phyloP scores from a whole-genome alignment of 352 stramenopile species.

The Phytophthora nicotianae region DNA sequence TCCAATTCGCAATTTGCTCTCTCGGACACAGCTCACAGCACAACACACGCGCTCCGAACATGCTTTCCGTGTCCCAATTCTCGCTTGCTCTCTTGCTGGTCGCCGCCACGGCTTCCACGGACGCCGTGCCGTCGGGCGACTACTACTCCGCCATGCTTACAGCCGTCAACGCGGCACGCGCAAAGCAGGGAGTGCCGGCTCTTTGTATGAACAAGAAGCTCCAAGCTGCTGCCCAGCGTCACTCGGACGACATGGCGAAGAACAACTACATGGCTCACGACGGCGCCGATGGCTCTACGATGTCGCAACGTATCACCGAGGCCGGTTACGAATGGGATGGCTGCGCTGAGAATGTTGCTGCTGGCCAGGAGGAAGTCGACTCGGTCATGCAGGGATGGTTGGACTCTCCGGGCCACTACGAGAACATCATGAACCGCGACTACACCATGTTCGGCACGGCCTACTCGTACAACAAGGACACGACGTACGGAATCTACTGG shows the following conservation, averaged over 20 bases:
- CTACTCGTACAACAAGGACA: conserved; percentile 35
- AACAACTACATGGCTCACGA: conserved; percentile 57
- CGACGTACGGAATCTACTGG: conserved; percentile 50
- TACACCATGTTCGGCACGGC: conserved; percentile 43
- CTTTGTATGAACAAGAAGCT: conserved; percentile 47
- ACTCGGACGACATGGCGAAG: conserved; percentile 47
- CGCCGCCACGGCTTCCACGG: conserved; percentile 15
- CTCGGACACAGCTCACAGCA: conserved; percentile 5
- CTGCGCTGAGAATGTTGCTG: conserved; percentile 40
- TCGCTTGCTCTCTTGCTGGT: conserved; percentile 27
- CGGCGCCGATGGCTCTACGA: conserved; percentile 42
- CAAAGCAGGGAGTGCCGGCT: conserved; percentile 31
- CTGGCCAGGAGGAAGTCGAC: conserved; percentile 31
- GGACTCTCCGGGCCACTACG: conserved; percentile 28
- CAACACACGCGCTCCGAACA: background rate
- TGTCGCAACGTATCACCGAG: conserved; percentile 41
- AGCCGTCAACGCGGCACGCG: conserved; percentile 47
- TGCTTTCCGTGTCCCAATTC: conserved; percentile 23
- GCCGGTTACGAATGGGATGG: conserved; percentile 48
- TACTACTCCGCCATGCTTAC: conserved; percentile 35
- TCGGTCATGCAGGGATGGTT: conserved; percentile 43
- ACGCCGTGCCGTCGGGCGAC: conserved; percentile 16
- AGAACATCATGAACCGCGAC: conserved; percentile 35
- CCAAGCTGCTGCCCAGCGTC: conserved; percentile 16
- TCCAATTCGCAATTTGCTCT: conserved; percentile 18